Base-by-base conservation (phyloP, 345 rosid genomes). In the Citrus mangshanensis region DNA sequence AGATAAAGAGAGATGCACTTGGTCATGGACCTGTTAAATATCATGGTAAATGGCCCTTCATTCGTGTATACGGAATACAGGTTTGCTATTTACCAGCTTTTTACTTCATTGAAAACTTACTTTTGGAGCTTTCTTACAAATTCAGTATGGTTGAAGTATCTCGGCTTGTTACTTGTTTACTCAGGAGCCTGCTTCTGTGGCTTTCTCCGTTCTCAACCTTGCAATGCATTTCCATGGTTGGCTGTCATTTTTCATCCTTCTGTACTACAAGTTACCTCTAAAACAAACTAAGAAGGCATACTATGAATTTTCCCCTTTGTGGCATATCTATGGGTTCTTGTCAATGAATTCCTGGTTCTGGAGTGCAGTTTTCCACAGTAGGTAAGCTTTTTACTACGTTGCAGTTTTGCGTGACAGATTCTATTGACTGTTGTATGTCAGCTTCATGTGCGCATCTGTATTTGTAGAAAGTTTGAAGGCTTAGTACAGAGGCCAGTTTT, bases 11-110 rank as follows among this genome's bases (percentile, higher is more conserved):
- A 51, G 90, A 81, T 75, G 71, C 81, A 51, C 81, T 71, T 35
- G 91, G 91, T 79, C 60, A 74, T 56, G 69, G 35, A 75, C 95
- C 97, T 19, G 83, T 89, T 74, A 93, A 93, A 85, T 93, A 91
- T 80, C 91, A 93, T 84, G 93, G 95, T 76, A 93, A 91, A 89
- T 93, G 97, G 97, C 93, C 95, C 30, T 93, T 93, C 84, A 84
- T 70, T 77, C 93, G 93, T 80, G 87, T 89, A 16, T 86, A 84
- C 75, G 93, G 95, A 62, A 87, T 93, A 72, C 93, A 93, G 95
- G 95, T 90, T 62, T 30, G 81, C 72, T 30, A 34, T 74, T 58
- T 68, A 63, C 74, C 30, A 22, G 25, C 72, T 60, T 72, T 76
- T 10, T 24, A 59, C 68, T 61, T 64, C 62, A 65, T 6, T 59